phyloP scores from a whole-genome alignment of 495 filamentous ascomycete species.

The Xylaria acuta region DNA sequence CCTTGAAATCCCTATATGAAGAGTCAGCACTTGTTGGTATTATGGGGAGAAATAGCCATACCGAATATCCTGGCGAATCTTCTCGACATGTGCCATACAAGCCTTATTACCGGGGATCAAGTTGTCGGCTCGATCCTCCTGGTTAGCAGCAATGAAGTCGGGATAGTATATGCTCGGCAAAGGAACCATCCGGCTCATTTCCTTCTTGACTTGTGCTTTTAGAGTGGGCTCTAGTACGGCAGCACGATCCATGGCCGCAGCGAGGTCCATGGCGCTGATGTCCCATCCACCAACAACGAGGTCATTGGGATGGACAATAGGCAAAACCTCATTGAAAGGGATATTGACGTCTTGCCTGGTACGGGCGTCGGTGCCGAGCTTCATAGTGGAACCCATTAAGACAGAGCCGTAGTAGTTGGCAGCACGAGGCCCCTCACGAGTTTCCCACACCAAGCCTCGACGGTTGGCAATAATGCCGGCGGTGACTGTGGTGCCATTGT shows the following conservation, averaged over 20 bases:
- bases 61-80: slow-evolving; percentile 94
- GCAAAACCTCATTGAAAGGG: slow-evolving; percentile 90
- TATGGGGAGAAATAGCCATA: slow-evolving; percentile 46
- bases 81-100: slow-evolving; percentile 84
- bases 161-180: slow-evolving; percentile 98
- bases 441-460: slow-evolving; percentile 85
- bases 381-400: slow-evolving; percentile 95
- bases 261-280: slow-evolving; percentile 87
- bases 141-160: slow-evolving; percentile 98
- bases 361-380: slow-evolving; percentile 86
- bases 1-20: slow-evolving; percentile 80
- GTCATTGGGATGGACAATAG: slow-evolving; percentile 98
- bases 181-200: slow-evolving; percentile 88
- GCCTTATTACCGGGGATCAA: slow-evolving; percentile 83
- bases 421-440: slow-evolving; percentile 79
- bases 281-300: slow-evolving; percentile 97
- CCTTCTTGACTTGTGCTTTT: slow-evolving; percentile 86
- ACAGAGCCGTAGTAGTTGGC: slow-evolving; percentile 99
- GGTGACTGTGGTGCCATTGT: slow-evolving; percentile 97
- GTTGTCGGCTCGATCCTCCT: slow-evolving; percentile 97
- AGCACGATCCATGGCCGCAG: slow-evolving; percentile 94
- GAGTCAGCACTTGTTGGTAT: slow-evolving; percentile 32
- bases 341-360: slow-evolving; percentile 93
- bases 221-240: slow-evolving; percentile 91
- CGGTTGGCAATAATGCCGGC: slow-evolving; percentile 97